Conservation (phyloP, 805 yeast genomes). For the Diddensiella santjacobensis region DNA sequence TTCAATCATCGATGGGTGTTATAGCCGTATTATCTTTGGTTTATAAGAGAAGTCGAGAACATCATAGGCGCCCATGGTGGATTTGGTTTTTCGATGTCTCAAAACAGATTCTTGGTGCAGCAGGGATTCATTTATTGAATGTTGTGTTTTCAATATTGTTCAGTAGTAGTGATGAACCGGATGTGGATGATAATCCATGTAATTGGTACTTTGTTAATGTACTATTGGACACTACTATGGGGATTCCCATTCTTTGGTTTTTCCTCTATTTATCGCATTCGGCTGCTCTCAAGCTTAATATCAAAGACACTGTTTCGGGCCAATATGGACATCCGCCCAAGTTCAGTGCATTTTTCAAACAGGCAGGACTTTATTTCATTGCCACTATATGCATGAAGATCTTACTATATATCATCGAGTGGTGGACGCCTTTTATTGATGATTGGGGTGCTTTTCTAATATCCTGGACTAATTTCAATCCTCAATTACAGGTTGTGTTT, state of each 20-base stretch:
- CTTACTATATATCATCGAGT: constrained; percentile 52
- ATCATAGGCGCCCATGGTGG: constrained; percentile 81
- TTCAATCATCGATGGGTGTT: constrained; percentile 74
- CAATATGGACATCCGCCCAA: constrained; percentile 64
- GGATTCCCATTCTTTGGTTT: constrained; percentile 75
- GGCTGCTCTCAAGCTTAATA: constrained; percentile 41
- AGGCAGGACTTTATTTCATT: constrained; percentile 60
- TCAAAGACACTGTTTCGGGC: constrained; percentile 45
- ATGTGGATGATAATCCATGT: constrained; percentile 63
- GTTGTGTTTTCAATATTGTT: constrained; percentile 61
- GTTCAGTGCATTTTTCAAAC: constrained; percentile 64
- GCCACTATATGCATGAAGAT: constrained; percentile 65
- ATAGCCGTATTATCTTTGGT: constrained; percentile 71
- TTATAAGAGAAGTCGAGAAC: constrained; percentile 71
- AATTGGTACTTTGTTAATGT: constrained; percentile 92
- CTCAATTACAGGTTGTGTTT: constrained; percentile 77
- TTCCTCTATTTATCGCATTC: constrained; percentile 47
- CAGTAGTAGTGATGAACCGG: constrained; percentile 33
- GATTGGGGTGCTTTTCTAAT: constrained; percentile 67
- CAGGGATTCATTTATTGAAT: constrained; percentile 78
- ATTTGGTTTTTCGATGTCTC: constrained; percentile 89
- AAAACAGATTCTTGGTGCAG: constrained; percentile 84
- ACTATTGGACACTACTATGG: constrained; percentile 87
- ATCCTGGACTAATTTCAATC: constrained; percentile 79
- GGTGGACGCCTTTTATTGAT: constrained; percentile 63